Evolutionary conservation across 331 rosid genomes (phyloP).

Genomic region (Dryas integrifolia): DNA sequence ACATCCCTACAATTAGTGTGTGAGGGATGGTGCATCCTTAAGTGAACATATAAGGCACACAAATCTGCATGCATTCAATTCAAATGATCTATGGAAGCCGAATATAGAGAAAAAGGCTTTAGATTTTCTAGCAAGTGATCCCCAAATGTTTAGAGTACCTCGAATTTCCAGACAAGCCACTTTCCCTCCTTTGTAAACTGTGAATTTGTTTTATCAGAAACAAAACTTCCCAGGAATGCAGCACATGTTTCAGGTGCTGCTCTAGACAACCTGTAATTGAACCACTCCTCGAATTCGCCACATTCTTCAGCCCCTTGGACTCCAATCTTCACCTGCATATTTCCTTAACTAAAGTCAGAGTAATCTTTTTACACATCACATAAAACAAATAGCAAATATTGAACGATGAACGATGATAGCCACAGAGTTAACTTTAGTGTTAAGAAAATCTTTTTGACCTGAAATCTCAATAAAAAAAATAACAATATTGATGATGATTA

Average conservation of each 20-base stretch:
- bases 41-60: not conserved
- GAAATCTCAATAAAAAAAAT: not conserved
- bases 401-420: too few relatives aligned
- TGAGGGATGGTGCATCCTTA: constrained; percentile 21
- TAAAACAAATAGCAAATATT: too few relatives aligned
- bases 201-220: constrained; percentile 51
- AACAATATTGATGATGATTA: not conserved
- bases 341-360: constrained; percentile 8
- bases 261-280: constrained; percentile 74
- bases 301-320: constrained; percentile 64
- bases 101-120: not conserved
- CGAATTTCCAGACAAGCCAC: constrained; percentile 93
- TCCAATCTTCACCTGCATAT: constrained; percentile 65
- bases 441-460: too few relatives aligned
- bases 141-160: constrained; percentile 33
- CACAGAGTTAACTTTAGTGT: too few relatives aligned
- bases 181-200: constrained; percentile 66
- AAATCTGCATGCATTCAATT: not conserved
- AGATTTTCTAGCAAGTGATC: not conserved
- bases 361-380: not conserved
- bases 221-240: constrained; percentile 73
- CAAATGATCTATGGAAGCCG: not conserved
- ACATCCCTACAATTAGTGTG: constrained; percentile 39
- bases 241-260: constrained; percentile 94
- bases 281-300: constrained; percentile 80